Percentiles rank a stretch among this genome's conserved stretches.
Evolutionary conservation across 805 yeast species (phyloP).

Genomic region (Yamadazyma sp.): DNA sequence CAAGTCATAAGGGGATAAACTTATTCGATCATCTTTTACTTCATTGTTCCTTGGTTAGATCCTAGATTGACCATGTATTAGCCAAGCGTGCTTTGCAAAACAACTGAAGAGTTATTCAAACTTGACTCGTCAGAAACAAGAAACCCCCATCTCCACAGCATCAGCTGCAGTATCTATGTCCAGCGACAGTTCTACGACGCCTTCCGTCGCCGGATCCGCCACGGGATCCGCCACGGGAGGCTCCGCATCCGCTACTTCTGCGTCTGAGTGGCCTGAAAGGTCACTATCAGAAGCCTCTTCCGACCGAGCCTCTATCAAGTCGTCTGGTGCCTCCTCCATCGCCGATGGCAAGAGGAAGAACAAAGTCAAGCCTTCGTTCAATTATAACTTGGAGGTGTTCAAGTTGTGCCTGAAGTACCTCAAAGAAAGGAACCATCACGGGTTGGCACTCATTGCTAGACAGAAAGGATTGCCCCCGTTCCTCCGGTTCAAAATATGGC

Average conservation of each 20-base stretch:
- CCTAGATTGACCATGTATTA: slow-evolving; percentile 5
- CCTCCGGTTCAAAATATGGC: slow-evolving; percentile 81
- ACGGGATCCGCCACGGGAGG: too few species aligned
- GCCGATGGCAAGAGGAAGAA: not conserved
- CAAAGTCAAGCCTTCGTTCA: slow-evolving; percentile 24
- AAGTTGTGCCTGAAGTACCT: slow-evolving; percentile 57
- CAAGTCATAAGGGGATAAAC: slow-evolving; percentile 4
- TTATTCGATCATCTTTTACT: not conserved
- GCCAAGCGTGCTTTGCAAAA: too few species aligned
- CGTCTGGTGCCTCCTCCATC: slow-evolving; percentile 1
- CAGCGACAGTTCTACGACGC: too few species aligned
- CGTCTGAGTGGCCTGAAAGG: slow-evolving; percentile 1
- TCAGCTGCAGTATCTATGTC: too few species aligned
- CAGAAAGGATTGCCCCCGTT: slow-evolving; percentile 85
- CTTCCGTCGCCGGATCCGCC: too few species aligned
- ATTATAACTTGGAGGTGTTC: slow-evolving; percentile 47
- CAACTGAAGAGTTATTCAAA: too few species aligned
- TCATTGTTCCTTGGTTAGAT: slow-evolving; percentile 2
- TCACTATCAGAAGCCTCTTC: slow-evolving; percentile 4
- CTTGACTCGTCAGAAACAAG: too few species aligned
- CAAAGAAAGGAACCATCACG: slow-evolving; percentile 61
- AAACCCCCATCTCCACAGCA: not conserved
- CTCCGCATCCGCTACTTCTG: too few species aligned
- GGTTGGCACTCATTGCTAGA: slow-evolving; percentile 77
- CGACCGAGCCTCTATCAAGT: slow-evolving; percentile 5